These are phyloP conservation scores for Neonectria punicea DNA, from an alignment of 2,329 filamentous ascomycete species.

Conservation along the genomic window DNA sequence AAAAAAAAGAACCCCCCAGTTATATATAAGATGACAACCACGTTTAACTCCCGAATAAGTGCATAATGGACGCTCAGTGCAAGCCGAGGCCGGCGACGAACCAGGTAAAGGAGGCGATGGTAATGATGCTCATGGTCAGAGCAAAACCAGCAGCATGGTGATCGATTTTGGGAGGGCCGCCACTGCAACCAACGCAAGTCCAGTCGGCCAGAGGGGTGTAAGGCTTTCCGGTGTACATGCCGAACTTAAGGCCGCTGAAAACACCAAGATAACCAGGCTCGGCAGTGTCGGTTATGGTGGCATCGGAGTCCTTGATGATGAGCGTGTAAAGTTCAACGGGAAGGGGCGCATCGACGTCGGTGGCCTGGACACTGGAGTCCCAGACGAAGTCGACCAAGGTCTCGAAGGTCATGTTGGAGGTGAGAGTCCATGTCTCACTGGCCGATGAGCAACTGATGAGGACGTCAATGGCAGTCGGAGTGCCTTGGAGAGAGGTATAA, in stretches of 20 bases:
- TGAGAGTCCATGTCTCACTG: slow-evolving; percentile 67
- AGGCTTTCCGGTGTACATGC: slow-evolving; percentile 63
- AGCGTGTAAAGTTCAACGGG: slow-evolving; percentile 68
- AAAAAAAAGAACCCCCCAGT: slow-evolving; percentile 11
- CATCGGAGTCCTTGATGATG: slow-evolving; percentile 69
- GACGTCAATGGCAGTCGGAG: slow-evolving; percentile 69
- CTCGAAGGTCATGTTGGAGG: slow-evolving; percentile 70
- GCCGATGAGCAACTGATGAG: slow-evolving; percentile 65
- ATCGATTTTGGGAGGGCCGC: slow-evolving; percentile 59
- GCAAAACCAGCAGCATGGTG: slow-evolving; percentile 61
- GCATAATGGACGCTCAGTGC: slow-evolving; percentile 35
- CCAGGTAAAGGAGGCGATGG: slow-evolving; percentile 71
- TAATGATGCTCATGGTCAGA: slow-evolving; percentile 64
- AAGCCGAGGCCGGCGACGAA: slow-evolving; percentile 65
- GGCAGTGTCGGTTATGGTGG: slow-evolving; percentile 59
- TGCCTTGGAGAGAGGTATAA: slow-evolving; percentile 69
- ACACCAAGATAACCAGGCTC: slow-evolving; percentile 66
- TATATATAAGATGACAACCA: slow-evolving; percentile 14
- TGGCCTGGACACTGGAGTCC: slow-evolving; percentile 64
- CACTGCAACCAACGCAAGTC: slow-evolving; percentile 68
- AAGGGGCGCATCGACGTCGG: slow-evolving; percentile 59
- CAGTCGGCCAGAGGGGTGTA: slow-evolving; percentile 65
- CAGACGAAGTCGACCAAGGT: slow-evolving; percentile 64
- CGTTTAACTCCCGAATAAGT: slow-evolving; percentile 29
- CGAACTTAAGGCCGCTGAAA: slow-evolving; percentile 63